phyloP scores from a whole-genome alignment of 306 rosid species.

The Ochetophila trinervis region DNA sequence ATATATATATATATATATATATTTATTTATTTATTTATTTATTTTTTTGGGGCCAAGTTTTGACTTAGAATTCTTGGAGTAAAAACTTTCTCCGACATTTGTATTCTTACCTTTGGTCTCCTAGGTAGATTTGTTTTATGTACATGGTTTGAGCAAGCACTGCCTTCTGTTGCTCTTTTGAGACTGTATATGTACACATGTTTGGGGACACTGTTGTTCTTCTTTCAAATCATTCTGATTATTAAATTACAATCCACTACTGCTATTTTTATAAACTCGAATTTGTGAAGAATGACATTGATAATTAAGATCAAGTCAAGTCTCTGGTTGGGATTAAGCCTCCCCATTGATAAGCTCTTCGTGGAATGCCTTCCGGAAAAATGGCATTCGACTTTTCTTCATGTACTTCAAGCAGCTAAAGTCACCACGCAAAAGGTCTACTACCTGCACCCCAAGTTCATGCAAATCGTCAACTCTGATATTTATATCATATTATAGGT shows the following conservation, averaged over 20 bases:
- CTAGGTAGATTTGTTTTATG: constrained; percentile 8
- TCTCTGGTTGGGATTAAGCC: constrained; percentile 16
- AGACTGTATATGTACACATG: constrained; percentile 6
- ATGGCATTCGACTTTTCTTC: constrained; percentile 55
- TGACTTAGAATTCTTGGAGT: too few species aligned
- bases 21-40: too few species aligned
- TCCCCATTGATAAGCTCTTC: constrained; percentile 54
- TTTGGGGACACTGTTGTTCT: background rate
- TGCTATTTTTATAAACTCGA: too few species aligned
- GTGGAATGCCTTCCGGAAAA: constrained; percentile 53
- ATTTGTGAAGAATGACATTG: background rate
- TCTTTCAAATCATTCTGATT: too few species aligned
- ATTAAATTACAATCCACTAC: too few species aligned
- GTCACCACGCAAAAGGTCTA: constrained; percentile 68
- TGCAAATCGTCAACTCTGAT: background rate
- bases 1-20: too few species aligned
- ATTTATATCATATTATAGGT: background rate
- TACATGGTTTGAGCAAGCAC: constrained; percentile 23
- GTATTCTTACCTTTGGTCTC: constrained; percentile 1
- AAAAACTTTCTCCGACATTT: background rate
- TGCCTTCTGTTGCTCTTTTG: constrained; percentile 5
- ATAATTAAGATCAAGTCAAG: constrained; percentile 14
- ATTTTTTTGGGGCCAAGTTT: too few species aligned
- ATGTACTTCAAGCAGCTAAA: constrained; percentile 63
- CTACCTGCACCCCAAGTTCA: constrained; percentile 51